These are phyloP conservation scores for Barbarea vulgaris DNA, from an alignment of 345 rosid genomes.

Conservation along the genomic window DNA sequence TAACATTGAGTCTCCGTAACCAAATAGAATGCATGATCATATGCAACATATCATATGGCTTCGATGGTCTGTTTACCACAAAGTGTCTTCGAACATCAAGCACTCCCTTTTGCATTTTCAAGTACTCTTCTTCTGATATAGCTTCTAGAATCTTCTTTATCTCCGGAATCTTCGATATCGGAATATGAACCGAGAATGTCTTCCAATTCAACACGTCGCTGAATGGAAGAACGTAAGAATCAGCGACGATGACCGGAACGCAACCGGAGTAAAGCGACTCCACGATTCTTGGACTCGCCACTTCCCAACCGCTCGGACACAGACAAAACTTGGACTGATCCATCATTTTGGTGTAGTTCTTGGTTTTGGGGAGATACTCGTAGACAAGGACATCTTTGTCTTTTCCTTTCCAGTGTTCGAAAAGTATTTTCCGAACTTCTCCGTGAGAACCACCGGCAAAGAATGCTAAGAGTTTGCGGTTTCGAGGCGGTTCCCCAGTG, in stretches of 20 bases:
- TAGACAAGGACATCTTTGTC: slow-evolving; percentile 58
- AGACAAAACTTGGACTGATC: slow-evolving; percentile 54
- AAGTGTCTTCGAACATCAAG: slow-evolving; percentile 55
- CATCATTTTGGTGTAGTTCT: slow-evolving; percentile 51
- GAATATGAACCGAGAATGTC: slow-evolving; percentile 48
- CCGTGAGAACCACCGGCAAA: slow-evolving; percentile 77
- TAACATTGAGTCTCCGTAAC: slow-evolving; percentile 65
- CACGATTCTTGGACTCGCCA: slow-evolving; percentile 66
- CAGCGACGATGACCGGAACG: slow-evolving; percentile 60
- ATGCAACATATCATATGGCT: slow-evolving; percentile 61
- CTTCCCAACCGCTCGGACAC: slow-evolving; percentile 74
- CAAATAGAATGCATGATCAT: slow-evolving; percentile 74
- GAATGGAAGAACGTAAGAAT: slow-evolving; percentile 53
- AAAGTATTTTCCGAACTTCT: slow-evolving; percentile 45
- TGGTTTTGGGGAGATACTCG: slow-evolving; percentile 46
- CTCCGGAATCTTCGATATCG: slow-evolving; percentile 44
- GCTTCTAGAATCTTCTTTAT: slow-evolving; percentile 53
- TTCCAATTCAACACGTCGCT: slow-evolving; percentile 69
- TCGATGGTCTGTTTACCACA: slow-evolving; percentile 54
- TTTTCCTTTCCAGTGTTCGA: slow-evolving; percentile 67
- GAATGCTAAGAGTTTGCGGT: slow-evolving; percentile 61
- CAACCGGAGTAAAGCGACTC: slow-evolving; percentile 58
- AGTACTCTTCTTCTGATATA: slow-evolving; percentile 39
- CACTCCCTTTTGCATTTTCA: slow-evolving; percentile 48
- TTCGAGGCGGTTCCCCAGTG: slow-evolving; percentile 22